phyloP scores from a whole-genome alignment of 345 rosid species.

The Salix udensis region DNA sequence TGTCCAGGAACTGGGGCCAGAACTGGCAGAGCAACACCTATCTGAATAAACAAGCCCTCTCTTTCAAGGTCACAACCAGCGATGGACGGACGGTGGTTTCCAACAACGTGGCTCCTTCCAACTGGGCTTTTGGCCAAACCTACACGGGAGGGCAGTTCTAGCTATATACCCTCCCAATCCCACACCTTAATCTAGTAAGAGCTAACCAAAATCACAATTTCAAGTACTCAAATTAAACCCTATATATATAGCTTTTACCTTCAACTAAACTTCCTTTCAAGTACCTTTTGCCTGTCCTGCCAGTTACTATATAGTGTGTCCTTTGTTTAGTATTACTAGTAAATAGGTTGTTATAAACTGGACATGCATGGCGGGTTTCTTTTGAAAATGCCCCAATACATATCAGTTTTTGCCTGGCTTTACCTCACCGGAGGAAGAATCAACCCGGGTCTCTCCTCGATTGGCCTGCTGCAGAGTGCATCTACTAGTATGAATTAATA shows the following conservation, averaged over 20 bases:
- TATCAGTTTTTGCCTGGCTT: neutral
- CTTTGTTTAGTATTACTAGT: too few species aligned
- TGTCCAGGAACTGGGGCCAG: constrained; percentile 14
- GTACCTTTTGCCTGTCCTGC: too few species aligned
- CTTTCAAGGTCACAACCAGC: constrained; percentile 12
- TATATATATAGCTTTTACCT: too few species aligned
- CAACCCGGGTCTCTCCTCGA: neutral
- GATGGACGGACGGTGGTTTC: neutral
- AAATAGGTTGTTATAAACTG: neutral
- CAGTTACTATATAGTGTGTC: too few species aligned
- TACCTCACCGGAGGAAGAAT: neutral
- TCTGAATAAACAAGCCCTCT: constrained; percentile 1
- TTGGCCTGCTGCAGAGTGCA: neutral
- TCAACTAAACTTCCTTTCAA: too few species aligned
- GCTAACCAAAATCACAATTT: neutral
- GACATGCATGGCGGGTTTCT: neutral
- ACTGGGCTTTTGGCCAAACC: constrained; percentile 11
- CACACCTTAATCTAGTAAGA: neutral
- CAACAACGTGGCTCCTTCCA: neutral
- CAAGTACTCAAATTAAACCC: too few species aligned
- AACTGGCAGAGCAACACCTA: constrained; percentile 3
- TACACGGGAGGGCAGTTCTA: neutral
- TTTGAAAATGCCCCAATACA: neutral
- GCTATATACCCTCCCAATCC: neutral
- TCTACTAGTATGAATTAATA: neutral